A percentile compares a stretch with the other conserved stretches of the same genome.
phyloP scores from a whole-genome alignment of 176 grass and related monocot species.

The Oryza australiensis region DNA sequence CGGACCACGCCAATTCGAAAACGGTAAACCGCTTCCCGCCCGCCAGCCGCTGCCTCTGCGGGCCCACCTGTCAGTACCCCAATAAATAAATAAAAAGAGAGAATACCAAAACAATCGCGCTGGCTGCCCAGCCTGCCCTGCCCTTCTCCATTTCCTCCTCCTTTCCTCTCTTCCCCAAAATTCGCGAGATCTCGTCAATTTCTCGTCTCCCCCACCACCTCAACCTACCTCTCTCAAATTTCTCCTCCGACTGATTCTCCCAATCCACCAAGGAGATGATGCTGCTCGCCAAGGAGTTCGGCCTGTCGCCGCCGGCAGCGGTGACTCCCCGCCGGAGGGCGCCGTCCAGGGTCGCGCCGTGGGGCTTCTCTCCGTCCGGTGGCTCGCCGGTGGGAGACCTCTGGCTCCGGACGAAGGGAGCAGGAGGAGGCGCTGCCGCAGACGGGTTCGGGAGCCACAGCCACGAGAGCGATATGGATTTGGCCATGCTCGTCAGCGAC shows the following conservation, averaged over 20 bases:
- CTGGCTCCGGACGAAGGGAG: slow-evolving; percentile 35
- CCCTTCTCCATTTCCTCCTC: not conserved
- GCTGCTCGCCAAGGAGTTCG: slow-evolving; percentile 75
- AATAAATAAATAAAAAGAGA: not conserved
- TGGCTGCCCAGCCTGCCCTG: too few species aligned
- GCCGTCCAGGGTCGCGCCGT: slow-evolving; percentile 34
- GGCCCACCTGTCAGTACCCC: not conserved
- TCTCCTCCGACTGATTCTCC: not conserved
- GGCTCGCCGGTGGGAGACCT: slow-evolving; percentile 43
- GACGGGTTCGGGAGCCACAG: slow-evolving; percentile 46
- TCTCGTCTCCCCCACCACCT: not conserved
- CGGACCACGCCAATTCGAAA: not conserved
- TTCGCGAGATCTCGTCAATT: not conserved
- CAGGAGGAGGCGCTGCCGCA: not conserved
- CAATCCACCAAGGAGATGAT: slow-evolving; percentile 35
- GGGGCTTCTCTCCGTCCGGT: slow-evolving; percentile 33
- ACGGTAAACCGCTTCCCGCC: not conserved
- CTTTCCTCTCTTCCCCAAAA: not conserved
- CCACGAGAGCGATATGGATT: slow-evolving; percentile 83
- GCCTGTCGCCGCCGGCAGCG: slow-evolving; percentile 50
- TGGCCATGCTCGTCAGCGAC: slow-evolving; percentile 80
- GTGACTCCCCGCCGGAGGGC: slow-evolving; percentile 40
- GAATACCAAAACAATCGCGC: too few species aligned
- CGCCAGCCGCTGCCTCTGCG: not conserved
- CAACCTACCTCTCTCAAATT: not conserved